Conservation (phyloP, 2,329 filamentous ascomycete genomes). For the Fusarium coicis region DNA sequence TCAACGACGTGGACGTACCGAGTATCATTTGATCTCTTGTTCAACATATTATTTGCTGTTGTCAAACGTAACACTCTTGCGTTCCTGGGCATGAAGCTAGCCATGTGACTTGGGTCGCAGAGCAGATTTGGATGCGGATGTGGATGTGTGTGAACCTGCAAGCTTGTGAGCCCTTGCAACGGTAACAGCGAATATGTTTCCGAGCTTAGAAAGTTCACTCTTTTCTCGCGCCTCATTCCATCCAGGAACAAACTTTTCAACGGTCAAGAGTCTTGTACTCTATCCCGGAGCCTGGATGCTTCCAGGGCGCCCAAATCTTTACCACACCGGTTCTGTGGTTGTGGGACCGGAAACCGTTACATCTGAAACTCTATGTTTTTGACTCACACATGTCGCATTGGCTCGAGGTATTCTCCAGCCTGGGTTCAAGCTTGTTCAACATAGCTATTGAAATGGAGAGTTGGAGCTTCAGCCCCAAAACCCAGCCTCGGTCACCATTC, state of each 20-base stretch:
- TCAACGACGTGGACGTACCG: slow-evolving; percentile 26
- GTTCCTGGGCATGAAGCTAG: slow-evolving; percentile 23
- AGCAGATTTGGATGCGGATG: slow-evolving; percentile 6
- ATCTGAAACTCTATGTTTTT: slow-evolving; percentile 28
- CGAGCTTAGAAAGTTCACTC: slow-evolving; percentile 29
- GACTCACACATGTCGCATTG: slow-evolving; percentile 37
- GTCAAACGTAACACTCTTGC: slow-evolving; percentile 22
- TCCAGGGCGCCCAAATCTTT: slow-evolving; percentile 17
- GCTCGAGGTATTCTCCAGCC: slow-evolving; percentile 15
- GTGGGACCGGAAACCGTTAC: slow-evolving; percentile 40
- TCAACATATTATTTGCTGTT: slow-evolving; percentile 29
- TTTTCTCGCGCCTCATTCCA: slow-evolving; percentile 25
- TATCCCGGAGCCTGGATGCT: slow-evolving; percentile 16
- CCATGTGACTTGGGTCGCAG: slow-evolving; percentile 33
- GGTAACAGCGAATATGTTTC: slow-evolving; percentile 18
- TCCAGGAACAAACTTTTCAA: slow-evolving; percentile 29
- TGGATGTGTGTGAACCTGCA: slow-evolving; percentile 9
- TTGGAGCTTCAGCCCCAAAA: slow-evolving; percentile 22
- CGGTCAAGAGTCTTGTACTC: slow-evolving; percentile 20
- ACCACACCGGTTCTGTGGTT: slow-evolving; percentile 24
- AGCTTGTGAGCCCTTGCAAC: slow-evolving; percentile 17
- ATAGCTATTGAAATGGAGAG: slow-evolving; percentile 2
- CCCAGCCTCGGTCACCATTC: slow-evolving; percentile 23
- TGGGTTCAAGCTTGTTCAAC: background rate
- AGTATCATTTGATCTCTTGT: slow-evolving; percentile 18